Evolutionary conservation across 768 basidiomycete species (phyloP).

Genomic region (Hypholoma fasciculare): DNA sequence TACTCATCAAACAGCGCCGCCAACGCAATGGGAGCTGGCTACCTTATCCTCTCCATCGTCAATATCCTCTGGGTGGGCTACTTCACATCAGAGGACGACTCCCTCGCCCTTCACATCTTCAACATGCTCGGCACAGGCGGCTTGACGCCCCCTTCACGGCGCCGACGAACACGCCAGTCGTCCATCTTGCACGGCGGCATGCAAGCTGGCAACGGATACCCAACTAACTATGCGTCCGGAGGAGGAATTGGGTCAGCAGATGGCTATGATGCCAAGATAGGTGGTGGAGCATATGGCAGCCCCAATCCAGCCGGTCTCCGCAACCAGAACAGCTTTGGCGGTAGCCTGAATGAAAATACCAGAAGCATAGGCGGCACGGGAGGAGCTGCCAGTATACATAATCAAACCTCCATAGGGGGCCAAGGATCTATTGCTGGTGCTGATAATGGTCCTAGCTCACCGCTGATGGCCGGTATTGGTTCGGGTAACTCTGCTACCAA

Average conservation of each 20-base stretch:
- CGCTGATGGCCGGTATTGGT: conserved; percentile 67
- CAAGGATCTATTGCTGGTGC: conserved; percentile 43
- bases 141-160: conserved; percentile 76
- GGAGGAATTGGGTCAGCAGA: conserved; percentile 71
- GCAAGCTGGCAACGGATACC: conserved; percentile 61
- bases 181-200: conserved; percentile 67
- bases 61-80: conserved; percentile 96
- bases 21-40: conserved; percentile 90
- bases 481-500: conserved; percentile 44
- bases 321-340: conserved; percentile 57
- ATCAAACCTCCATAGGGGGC: conserved; percentile 41
- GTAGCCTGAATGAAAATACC: conserved; percentile 39
- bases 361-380: conserved; percentile 37
- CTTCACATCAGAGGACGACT: conserved; percentile 96
- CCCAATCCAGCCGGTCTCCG: conserved; percentile 47
- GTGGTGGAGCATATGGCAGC: conserved; percentile 45
- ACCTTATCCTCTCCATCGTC: conserved; percentile 89
- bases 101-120: conserved; percentile 80
- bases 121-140: conserved; percentile 87
- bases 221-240: conserved; percentile 61
- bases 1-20: conserved; percentile 53
- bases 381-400: conserved; percentile 55
- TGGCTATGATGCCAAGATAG: conserved; percentile 67
- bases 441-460: conserved; percentile 60
- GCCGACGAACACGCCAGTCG: conserved; percentile 68